These are phyloP conservation scores for Cercospora berteroae DNA, from an alignment of 2,329 filamentous ascomycete species.

Conservation along the genomic window DNA sequence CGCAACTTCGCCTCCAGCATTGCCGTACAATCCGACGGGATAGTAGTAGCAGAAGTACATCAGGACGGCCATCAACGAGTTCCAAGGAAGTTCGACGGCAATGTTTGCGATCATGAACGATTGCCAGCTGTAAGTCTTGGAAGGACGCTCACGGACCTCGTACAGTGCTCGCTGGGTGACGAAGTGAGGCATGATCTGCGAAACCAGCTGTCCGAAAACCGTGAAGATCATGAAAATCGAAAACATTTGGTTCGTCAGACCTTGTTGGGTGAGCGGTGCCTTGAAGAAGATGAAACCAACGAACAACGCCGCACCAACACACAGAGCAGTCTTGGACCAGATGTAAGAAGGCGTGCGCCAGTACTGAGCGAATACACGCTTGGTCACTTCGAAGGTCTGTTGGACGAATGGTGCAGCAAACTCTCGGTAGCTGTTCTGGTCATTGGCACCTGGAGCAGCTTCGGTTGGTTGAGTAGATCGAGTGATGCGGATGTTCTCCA, in stretches of 20 bases:
- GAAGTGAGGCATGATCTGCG: conserved; percentile 84
- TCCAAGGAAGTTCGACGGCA: conserved; percentile 82
- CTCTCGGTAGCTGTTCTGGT: conserved; percentile 64
- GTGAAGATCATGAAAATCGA: conserved; percentile 78
- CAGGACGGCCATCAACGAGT: conserved; percentile 70
- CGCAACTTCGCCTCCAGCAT: conserved; percentile 63
- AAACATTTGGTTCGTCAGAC: conserved; percentile 83
- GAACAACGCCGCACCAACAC: conserved; percentile 65
- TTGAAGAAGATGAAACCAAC: conserved; percentile 73
- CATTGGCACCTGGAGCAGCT: conserved; percentile 43
- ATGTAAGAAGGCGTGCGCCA: conserved; percentile 89
- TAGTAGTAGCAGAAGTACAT: conserved; percentile 85
- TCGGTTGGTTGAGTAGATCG: conserved; percentile 37
- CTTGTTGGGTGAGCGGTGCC: conserved; percentile 65
- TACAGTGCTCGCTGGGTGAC: conserved; percentile 78
- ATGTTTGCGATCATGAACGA: conserved; percentile 83
- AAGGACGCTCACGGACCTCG: conserved; percentile 79
- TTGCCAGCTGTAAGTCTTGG: conserved; percentile 81
- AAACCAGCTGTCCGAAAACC: conserved; percentile 74
- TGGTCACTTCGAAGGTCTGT: conserved; percentile 66
- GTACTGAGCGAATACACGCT: conserved; percentile 84
- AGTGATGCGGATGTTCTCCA: conserved; percentile 47
- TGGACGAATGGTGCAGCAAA: conserved; percentile 72
- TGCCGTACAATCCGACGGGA: conserved; percentile 72
- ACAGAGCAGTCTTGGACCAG: conserved; percentile 74